Conservation (phyloP, 805 yeast species). For the Candida coquimbonensis region DNA sequence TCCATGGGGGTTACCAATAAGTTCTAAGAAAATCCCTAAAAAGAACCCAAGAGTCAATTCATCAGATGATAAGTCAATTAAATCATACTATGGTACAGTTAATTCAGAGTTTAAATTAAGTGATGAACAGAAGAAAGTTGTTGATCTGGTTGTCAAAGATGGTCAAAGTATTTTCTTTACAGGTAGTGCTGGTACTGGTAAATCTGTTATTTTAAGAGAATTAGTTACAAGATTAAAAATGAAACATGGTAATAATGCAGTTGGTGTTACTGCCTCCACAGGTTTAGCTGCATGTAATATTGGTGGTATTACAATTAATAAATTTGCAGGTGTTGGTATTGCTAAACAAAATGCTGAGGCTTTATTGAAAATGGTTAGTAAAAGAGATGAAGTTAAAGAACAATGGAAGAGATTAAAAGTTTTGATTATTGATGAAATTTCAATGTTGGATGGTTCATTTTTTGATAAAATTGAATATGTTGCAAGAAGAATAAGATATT, state of each 20-base stretch:
- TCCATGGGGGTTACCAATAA: too few relatives aligned
- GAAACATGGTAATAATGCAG: constrained; percentile 38
- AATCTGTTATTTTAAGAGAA: constrained; percentile 59
- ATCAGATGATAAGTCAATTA: not conserved
- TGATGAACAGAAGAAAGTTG: constrained; percentile 45
- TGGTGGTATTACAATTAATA: constrained; percentile 84
- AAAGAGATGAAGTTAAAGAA: constrained; percentile 33
- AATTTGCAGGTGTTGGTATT: constrained; percentile 81
- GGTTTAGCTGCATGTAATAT: constrained; percentile 94
- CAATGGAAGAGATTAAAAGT: constrained; percentile 68
- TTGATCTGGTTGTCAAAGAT: constrained; percentile 44
- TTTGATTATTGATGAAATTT: constrained; percentile 83
- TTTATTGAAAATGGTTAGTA: constrained; percentile 33
- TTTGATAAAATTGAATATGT: constrained; percentile 68
- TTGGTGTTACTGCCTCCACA: constrained; percentile 92
- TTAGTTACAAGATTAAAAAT: constrained; percentile 48
- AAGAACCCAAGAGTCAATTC: constrained; percentile 10
- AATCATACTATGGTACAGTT: not conserved
- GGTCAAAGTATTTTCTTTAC: constrained; percentile 61
- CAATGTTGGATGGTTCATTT: constrained; percentile 83
- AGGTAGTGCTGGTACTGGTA: constrained; percentile 88
- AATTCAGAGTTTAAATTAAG: constrained; percentile 22
- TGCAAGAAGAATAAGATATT: constrained; percentile 50
- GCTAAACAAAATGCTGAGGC: constrained; percentile 43
- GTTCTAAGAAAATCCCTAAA: not conserved